Conservation (phyloP, 805 yeast species). For the Huiozyma sinensis region DNA sequence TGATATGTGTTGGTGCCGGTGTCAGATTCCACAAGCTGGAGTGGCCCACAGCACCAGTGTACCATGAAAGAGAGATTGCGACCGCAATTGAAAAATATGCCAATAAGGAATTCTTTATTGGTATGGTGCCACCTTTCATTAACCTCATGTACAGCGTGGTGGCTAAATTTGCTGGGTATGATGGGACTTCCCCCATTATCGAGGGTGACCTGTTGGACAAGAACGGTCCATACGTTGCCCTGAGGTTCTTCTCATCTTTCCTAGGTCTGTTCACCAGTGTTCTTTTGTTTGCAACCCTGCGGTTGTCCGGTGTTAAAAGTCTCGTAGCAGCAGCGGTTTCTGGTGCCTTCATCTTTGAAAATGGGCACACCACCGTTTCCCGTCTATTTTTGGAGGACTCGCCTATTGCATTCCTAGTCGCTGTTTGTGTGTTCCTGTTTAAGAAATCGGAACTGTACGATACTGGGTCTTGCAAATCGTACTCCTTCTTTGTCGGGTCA, state of each 20-base stretch:
- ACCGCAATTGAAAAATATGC: conserved; percentile 81
- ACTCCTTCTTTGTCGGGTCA: conserved; percentile 44
- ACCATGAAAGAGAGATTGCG: conserved; percentile 89
- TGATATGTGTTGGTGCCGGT: conserved; percentile 39
- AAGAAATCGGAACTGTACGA: conserved; percentile 55
- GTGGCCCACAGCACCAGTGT: conserved; percentile 71
- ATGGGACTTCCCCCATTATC: conserved; percentile 56
- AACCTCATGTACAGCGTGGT: conserved; percentile 65
- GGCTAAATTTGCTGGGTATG: conserved; percentile 54
- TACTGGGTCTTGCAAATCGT: conserved; percentile 51
- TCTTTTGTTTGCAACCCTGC: conserved; percentile 55
- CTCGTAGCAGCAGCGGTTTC: conserved; percentile 47
- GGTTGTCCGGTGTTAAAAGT: conserved; percentile 66
- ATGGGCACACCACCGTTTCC: conserved; percentile 56
- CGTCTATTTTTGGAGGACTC: conserved; percentile 66
- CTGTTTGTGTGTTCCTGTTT: conserved; percentile 53
- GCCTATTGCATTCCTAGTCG: conserved; percentile 67
- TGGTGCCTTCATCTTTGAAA: conserved; percentile 50
- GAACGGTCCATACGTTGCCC: conserved; percentile 46
- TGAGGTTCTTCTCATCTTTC: conserved; percentile 62
- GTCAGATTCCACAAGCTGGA: conserved; percentile 55
- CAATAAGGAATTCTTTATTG: conserved; percentile 53
- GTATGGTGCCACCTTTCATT: conserved; percentile 69
- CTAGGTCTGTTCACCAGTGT: conserved; percentile 59
- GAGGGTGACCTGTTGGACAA: conserved; percentile 57